Evolutionary conservation across 2,329 filamentous ascomycete species (phyloP).

Genomic region (Colletotrichum destructivum): DNA sequence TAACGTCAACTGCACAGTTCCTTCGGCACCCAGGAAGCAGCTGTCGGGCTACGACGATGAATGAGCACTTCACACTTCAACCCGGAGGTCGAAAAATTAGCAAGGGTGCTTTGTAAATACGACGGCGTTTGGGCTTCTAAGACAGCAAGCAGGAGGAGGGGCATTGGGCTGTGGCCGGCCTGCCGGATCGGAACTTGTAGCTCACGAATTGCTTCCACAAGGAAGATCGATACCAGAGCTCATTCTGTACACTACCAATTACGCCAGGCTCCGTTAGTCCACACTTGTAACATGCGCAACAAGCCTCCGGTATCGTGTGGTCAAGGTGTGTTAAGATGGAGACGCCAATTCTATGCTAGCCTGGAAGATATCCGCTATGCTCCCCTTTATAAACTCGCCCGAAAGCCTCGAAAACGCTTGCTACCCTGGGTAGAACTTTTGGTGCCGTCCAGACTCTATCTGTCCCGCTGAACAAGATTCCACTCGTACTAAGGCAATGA

Average conservation of each 20-base stretch:
- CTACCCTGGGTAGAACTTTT: neutral
- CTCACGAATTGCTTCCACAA: conserved; percentile 1
- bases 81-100: neutral
- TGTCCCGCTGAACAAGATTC: conserved; percentile 72
- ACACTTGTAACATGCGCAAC: conserved; percentile 20
- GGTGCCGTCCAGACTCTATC: conserved; percentile 58
- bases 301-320: conserved; percentile 5
- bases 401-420: neutral
- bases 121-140: conserved; percentile 44
- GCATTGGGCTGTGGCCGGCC: conserved; percentile 1
- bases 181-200: conserved; percentile 13
- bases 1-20: conserved; percentile 60
- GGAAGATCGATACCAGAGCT: conserved; percentile 9
- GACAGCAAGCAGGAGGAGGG: conserved; percentile 25
- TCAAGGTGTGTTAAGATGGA: conserved; percentile 13
- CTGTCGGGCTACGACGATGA: conserved; percentile 74
- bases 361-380: conserved; percentile 39
- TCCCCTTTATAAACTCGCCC: conserved; percentile 40
- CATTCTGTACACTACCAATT: conserved; percentile 33
- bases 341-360: conserved; percentile 38
- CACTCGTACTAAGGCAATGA: conserved; percentile 69
- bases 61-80: conserved; percentile 42
- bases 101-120: conserved; percentile 44
- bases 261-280: conserved; percentile 27
- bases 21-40: conserved; percentile 71